These are phyloP conservation scores for Stagonosporopsis rhizophila DNA, from an alignment of 2,329 filamentous ascomycete genomes.

Conservation along the genomic window DNA sequence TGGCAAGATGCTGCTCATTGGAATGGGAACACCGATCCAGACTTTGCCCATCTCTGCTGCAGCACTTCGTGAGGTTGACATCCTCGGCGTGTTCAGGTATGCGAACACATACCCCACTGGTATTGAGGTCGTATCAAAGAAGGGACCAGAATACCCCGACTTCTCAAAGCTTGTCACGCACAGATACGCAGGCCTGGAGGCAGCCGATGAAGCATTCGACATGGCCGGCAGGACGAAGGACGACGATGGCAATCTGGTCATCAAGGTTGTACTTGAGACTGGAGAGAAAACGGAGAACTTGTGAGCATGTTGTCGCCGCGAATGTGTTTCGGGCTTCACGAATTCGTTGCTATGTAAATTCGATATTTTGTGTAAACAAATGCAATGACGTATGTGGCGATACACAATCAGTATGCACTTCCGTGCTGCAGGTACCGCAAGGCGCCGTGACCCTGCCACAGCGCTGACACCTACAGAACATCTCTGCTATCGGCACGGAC, in stretches of 20 bases:
- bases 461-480: neutral
- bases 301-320: conserved; percentile 13
- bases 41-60: conserved; percentile 76
- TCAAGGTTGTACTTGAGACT: conserved; percentile 70
- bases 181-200: conserved; percentile 69
- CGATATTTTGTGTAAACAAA: conserved; percentile 10
- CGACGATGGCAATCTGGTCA: conserved; percentile 70
- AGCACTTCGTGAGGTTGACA: conserved; percentile 76
- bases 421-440: neutral
- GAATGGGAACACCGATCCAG: conserved; percentile 80
- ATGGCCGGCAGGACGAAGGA: conserved; percentile 73
- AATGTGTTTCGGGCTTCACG: neutral
- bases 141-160: conserved; percentile 61
- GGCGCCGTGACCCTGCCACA: neutral
- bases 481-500: neutral
- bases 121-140: conserved; percentile 64
- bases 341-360: neutral
- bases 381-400: conserved; percentile 13
- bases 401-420: neutral
- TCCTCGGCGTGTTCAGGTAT: conserved; percentile 80
- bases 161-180: conserved; percentile 78
- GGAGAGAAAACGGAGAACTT: conserved; percentile 36
- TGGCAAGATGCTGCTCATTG: conserved; percentile 77
- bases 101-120: conserved; percentile 77
- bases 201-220: conserved; percentile 70